Evolutionary conservation across 1,139 yeast genomes (phyloP).

Genomic region (Spencermartinsiella ligniputridi): DNA sequence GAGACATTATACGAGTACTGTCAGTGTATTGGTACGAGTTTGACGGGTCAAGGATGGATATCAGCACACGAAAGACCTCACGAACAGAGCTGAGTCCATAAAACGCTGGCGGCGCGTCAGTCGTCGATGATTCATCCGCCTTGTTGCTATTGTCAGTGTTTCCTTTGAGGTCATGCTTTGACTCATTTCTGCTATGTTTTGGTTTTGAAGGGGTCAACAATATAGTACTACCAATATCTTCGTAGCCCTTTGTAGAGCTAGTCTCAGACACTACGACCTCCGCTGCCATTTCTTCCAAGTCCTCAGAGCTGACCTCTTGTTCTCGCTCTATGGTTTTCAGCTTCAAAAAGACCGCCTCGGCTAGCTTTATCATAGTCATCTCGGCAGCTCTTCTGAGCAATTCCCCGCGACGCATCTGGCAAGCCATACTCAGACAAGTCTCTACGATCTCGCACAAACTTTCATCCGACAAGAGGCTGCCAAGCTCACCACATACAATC

Average conservation of each 20-base stretch:
- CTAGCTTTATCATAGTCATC: conserved; percentile 68
- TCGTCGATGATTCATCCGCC: conserved; percentile 6
- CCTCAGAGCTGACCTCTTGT: conserved; percentile 23
- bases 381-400: conserved; percentile 88
- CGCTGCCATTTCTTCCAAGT: conserved; percentile 7
- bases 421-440: conserved; percentile 86
- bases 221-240: conserved; percentile 19
- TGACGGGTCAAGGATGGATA: conserved; percentile 80
- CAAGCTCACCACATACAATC: conserved; percentile 59
- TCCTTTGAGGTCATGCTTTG: conserved; percentile 1
- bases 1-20: conserved; percentile 77
- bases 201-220: background rate
- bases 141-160: background rate
- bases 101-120: conserved; percentile 30
- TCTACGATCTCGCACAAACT: conserved; percentile 85
- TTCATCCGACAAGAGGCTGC: conserved; percentile 68
- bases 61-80: conserved; percentile 66
- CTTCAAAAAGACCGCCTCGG: conserved; percentile 58
- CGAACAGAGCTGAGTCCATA: conserved; percentile 66
- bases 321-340: conserved; percentile 56
- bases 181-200: conserved; percentile 7
- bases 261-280: conserved; percentile 2
- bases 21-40: conserved; percentile 85
- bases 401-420: conserved; percentile 88
- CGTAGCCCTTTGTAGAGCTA: conserved; percentile 8